Evolutionary conservation across 345 rosid genomes (phyloP), one percentile per base, ranked within the genome.

Genomic region (Corchorus olitorius): DNA sequence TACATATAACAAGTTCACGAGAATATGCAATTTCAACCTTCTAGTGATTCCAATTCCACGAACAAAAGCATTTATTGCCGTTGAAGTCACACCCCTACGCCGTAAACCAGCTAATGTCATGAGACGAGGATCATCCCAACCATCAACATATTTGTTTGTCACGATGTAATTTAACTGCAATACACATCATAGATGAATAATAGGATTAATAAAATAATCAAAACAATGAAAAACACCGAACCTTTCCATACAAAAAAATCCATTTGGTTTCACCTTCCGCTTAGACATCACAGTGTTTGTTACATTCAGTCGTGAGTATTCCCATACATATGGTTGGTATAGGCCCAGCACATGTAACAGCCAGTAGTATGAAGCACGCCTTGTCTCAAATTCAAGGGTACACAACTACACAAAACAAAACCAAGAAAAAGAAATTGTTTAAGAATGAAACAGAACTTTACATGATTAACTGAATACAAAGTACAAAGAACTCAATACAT

Each of bases 121-220:
- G 79, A 97, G 94, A 79, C 98, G 97, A 19, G 98, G 99, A 81
- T 97, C 99, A 88, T 97, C 99, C 99, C 98, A 97, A 67, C 99
- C 96, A 81, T 97, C 99, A 75, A 96, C 97, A 85, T 87, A 77
- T 73, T 90, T 94, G 34, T 91, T 83, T 54, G 92, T 91, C 69
- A 97, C 99, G 63, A 97, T 81, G 79, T 82, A 87, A 77, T 94
- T 94, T 79, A 97, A 84, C 98, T 97, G 87, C 85, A 83, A 58
- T 45, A 64, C 63, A 70, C 55, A 78, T 22, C 55, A 67, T 1
- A 13, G 15, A 88, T 16, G 7, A 41, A 9, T 35, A 48, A 69
- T 27, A 22, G 64, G 72, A 41, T 55, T 4, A 9, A 48, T 52
- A 46, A 15, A 4, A 35, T 41, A 33, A 66, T 22, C 12, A 78